Evolutionary conservation across 192 early-diverging fungal genomes (phyloP).

Genomic region (Coemansia umbellata): DNA sequence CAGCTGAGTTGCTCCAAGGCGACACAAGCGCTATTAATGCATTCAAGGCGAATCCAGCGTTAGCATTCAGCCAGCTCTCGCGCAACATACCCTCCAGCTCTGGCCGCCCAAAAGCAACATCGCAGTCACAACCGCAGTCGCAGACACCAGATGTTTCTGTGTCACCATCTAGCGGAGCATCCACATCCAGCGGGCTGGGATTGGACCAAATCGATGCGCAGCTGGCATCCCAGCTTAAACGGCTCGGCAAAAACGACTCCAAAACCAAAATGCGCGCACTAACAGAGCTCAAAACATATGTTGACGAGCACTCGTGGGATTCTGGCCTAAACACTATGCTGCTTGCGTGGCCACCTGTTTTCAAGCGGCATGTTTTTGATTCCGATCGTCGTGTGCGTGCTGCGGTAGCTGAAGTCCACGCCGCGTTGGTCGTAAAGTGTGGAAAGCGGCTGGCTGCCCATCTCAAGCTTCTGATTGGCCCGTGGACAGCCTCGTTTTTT

Average conservation of each 20-base stretch:
- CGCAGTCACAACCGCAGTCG: slow-evolving; percentile 16
- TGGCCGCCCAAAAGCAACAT: no score
- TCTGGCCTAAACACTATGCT: slow-evolving; percentile 33
- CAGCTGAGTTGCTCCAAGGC: slow-evolving; percentile 40
- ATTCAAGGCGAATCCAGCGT: slow-evolving; percentile 52
- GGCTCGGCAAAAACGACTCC: slow-evolving; percentile 81
- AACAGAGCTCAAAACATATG: slow-evolving; percentile 72
- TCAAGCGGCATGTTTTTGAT: slow-evolving; percentile 56
- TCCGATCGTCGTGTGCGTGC: slow-evolving; percentile 81
- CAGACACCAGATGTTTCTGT: neutral
- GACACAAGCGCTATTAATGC: slow-evolving; percentile 38
- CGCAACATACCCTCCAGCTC: slow-evolving; percentile 7
- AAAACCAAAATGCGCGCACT: slow-evolving; percentile 84
- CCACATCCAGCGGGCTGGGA: slow-evolving; percentile 21
- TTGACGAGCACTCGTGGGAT: slow-evolving; percentile 51
- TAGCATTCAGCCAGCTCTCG: slow-evolving; percentile 69
- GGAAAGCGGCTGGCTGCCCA: slow-evolving; percentile 75
- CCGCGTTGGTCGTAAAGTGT: slow-evolving; percentile 58
- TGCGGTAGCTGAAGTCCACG: slow-evolving; percentile 63
- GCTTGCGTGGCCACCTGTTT: slow-evolving; percentile 40
- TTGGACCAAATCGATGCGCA: slow-evolving; percentile 57
- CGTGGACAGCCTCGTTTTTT: slow-evolving; percentile 81
- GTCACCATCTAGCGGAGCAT: slow-evolving; percentile 3
- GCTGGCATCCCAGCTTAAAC: slow-evolving; percentile 74
- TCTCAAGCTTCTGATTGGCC: slow-evolving; percentile 75